Percentiles rank a stretch among this genome's conserved stretches.
phyloP scores from a whole-genome alignment of 768 basidiomycete species.

The Rhodotorula graminis region DNA sequence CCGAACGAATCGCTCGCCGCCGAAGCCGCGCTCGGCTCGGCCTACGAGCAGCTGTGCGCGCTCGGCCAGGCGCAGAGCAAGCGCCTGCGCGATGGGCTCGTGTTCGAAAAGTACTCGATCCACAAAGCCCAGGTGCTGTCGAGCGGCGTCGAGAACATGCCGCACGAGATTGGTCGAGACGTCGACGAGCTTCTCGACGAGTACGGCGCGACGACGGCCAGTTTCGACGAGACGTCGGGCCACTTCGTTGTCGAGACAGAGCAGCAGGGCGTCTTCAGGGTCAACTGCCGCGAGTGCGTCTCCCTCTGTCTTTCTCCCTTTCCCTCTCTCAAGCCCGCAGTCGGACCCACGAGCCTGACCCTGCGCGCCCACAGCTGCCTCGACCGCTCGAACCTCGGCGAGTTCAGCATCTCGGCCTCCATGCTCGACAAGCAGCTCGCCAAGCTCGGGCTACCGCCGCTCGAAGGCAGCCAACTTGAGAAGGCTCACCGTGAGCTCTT shows the following conservation, averaged over 20 bases:
- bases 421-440: neutral
- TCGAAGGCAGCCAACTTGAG: neutral
- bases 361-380: conserved; percentile 53
- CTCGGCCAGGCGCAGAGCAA: conserved; percentile 67
- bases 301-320: too few relatives aligned
- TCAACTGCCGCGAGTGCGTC: conserved; percentile 74
- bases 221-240: neutral
- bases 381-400: conserved; percentile 90
- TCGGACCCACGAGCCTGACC: too few relatives aligned
- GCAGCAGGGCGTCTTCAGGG: conserved; percentile 79
- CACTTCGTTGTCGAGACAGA: conserved; percentile 59
- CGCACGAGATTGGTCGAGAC: conserved; percentile 70
- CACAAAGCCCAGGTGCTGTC: neutral
- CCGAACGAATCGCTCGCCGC: neutral
- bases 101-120: conserved; percentile 29
- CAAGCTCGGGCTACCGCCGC: neutral
- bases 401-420: conserved; percentile 52
- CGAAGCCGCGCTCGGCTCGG: conserved; percentile 1
- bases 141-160: neutral
- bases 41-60: conserved; percentile 71
- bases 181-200: conserved; percentile 52
- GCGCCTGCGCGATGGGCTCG: conserved; percentile 71
- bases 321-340: too few relatives aligned
- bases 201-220: conserved; percentile 1
- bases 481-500: neutral